Evolutionary conservation across 2,329 filamentous ascomycete genomes (phyloP).

Genomic region (Cercospora sp.): DNA sequence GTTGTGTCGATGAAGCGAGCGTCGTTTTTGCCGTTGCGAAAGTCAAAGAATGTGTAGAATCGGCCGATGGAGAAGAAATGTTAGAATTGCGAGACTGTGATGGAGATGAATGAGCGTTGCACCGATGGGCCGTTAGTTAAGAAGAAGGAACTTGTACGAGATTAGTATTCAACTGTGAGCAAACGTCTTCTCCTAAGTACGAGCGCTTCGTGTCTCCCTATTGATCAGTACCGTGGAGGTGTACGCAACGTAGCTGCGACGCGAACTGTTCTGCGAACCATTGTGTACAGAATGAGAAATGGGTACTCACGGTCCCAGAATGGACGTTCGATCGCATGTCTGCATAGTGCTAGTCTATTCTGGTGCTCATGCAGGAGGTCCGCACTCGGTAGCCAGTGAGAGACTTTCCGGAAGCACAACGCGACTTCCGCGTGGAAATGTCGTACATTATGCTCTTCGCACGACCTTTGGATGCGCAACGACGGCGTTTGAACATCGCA

Average conservation of each 20-base stretch:
- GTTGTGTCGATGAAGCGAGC: background rate
- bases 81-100: slow-evolving; percentile 8
- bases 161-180: slow-evolving; percentile 11
- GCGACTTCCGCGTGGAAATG: slow-evolving; percentile 6
- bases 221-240: slow-evolving; percentile 12
- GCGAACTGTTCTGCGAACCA: slow-evolving; percentile 11
- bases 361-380: slow-evolving; percentile 4
- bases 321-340: background rate
- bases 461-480: slow-evolving; percentile 9
- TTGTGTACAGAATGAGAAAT: background rate
- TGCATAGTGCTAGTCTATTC: slow-evolving; percentile 11
- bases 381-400: background rate
- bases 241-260: slow-evolving; percentile 1
- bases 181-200: slow-evolving; percentile 15
- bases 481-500: background rate
- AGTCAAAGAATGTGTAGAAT: slow-evolving; percentile 12
- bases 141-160: slow-evolving; percentile 1
- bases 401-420: background rate
- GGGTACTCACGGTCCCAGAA: background rate
- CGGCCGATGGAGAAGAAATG: background rate
- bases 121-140: slow-evolving; percentile 6
- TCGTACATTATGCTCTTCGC: slow-evolving; percentile 10
- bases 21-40: slow-evolving; percentile 11
- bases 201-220: slow-evolving; percentile 7
- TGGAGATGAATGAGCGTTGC: slow-evolving; percentile 4